Evolutionary conservation across 257 asterid species (phyloP), one percentile per base, ranked within the genome.

Genomic region (Hygrophila difformis): DNA sequence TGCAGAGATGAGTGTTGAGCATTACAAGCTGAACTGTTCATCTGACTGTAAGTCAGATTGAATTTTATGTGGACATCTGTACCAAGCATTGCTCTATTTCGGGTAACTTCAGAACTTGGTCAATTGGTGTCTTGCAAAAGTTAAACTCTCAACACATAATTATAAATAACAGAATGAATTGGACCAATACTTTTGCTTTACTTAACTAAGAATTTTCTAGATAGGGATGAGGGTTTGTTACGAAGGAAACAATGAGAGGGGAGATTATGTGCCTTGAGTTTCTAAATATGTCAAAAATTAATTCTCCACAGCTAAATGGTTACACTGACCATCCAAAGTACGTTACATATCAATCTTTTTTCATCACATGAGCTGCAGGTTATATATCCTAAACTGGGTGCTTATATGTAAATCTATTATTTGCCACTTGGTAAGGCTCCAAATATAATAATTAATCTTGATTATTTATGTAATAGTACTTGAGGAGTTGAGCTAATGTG

Each of bases 101-200:
- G 65, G 92, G 97, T 83, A 87, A 87, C 80, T 72, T 87, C 86
- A 74, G 72, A 72, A 80, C 86, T 74, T 74, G 81, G 81, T 66
- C 70, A 69, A 62, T 70, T 66, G 93, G 77, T 75, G 77, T 65
- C 77, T 74, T 60, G 70, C 74, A 65, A 47, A 69, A 65, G 35
- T 43, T 71, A 61, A 71, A 72, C 64, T 60, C 63, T 64, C 12
- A 33, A 49, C 54, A 49, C 54, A 24, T 29, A 52, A n/a, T n/a
- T n/a, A n/a, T n/a, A 58, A 47, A 47, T 44, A 48, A 28, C 23
- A 38, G 39, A 31, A 44, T 37, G 42, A 47, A 54, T 33, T 19
- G 18, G 63, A 51, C 35, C 20, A 56, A 60, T 20, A 62, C 47
- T 58, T n/a, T 50, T 61, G 49, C 43, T 46, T 39, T 56, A 56